Evolutionary conservation across 176 grass and related monocot species (phyloP).

Genomic region (Triticum urartu): DNA sequence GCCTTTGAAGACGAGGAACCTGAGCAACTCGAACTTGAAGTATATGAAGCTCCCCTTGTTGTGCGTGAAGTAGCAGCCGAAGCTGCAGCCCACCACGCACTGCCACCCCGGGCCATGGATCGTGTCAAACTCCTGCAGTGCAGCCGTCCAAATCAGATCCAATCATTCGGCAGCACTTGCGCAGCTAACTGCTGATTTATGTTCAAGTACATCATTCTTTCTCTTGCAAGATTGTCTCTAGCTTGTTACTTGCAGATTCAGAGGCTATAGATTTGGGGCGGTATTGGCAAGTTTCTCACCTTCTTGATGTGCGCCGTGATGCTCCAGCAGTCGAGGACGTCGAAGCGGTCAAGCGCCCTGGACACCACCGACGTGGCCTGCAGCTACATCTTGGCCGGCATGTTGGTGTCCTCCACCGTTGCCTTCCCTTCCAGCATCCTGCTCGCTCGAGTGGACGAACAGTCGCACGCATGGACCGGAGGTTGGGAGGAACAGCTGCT

Average conservation of each 20-base stretch:
- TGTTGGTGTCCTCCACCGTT: slow-evolving; percentile 92
- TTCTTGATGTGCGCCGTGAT: slow-evolving; percentile 87
- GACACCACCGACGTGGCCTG: slow-evolving; percentile 68
- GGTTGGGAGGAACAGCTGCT: too few relatives aligned
- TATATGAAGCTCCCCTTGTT: slow-evolving; percentile 84
- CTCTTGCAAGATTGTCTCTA: neutral
- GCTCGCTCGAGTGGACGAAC: too few relatives aligned
- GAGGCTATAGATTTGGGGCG: too few relatives aligned
- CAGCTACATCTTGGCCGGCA: slow-evolving; percentile 82
- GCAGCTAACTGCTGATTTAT: too few relatives aligned
- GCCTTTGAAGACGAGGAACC: slow-evolving; percentile 89
- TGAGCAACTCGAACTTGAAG: slow-evolving; percentile 78
- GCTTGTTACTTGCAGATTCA: neutral
- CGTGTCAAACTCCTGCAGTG: slow-evolving; percentile 72
- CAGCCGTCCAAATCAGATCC: neutral
- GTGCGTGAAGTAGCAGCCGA: slow-evolving; percentile 95
- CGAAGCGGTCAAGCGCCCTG: slow-evolving; percentile 87
- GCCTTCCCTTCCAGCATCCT: slow-evolving; percentile 90
- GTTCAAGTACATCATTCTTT: too few relatives aligned
- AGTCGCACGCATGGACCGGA: too few relatives aligned
- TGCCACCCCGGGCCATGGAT: slow-evolving; percentile 80
- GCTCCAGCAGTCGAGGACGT: slow-evolving; percentile 76
- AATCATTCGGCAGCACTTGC: neutral
- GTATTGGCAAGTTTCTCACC: neutral
- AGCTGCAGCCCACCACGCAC: slow-evolving; percentile 83